These are phyloP conservation scores for Pythium aphanidermatum DNA, from an alignment of 352 stramenopile genomes.

Conservation along the genomic window DNA sequence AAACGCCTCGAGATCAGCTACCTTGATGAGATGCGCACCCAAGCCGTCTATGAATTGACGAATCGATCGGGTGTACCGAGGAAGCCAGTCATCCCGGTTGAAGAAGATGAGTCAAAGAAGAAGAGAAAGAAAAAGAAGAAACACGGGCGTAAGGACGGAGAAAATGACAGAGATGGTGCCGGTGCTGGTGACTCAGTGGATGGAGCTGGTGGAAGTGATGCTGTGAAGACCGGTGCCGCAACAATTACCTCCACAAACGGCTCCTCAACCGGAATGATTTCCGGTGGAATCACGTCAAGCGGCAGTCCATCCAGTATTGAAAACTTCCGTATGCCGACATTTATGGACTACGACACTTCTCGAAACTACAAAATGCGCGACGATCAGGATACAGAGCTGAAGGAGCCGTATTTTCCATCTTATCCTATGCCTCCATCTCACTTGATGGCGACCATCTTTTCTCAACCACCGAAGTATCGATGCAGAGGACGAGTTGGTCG, in stretches of 20 bases:
- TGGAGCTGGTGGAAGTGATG: not conserved
- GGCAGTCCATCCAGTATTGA: conserved; percentile 12
- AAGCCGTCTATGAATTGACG: conserved; percentile 61
- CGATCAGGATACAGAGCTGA: conserved; percentile 19
- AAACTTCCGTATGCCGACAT: conserved; percentile 25
- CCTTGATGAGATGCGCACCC: conserved; percentile 63
- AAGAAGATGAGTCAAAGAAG: conserved; percentile 45
- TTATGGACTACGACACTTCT: conserved; percentile 75
- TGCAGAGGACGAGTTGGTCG: conserved; percentile 67
- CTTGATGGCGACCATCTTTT: conserved; percentile 61
- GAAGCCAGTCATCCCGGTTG: conserved; percentile 44
- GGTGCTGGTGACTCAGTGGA: not conserved
- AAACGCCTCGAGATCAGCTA: conserved; percentile 79
- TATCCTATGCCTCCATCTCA: conserved; percentile 58
- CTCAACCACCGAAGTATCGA: conserved; percentile 63
- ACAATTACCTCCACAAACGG: no score
- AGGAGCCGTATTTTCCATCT: conserved; percentile 41
- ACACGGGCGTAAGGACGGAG: conserved; percentile 18
- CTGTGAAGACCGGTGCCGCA: conserved; percentile 1
- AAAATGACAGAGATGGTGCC: conserved; percentile 26
- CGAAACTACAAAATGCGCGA: conserved; percentile 53
- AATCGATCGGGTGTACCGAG: conserved; percentile 31
- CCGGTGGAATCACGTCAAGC: not conserved
- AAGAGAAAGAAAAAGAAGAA: conserved; percentile 78
- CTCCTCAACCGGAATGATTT: not conserved